Evolutionary conservation across 495 filamentous ascomycete species (phyloP).

Genomic region (Daldinia bambusicola): DNA sequence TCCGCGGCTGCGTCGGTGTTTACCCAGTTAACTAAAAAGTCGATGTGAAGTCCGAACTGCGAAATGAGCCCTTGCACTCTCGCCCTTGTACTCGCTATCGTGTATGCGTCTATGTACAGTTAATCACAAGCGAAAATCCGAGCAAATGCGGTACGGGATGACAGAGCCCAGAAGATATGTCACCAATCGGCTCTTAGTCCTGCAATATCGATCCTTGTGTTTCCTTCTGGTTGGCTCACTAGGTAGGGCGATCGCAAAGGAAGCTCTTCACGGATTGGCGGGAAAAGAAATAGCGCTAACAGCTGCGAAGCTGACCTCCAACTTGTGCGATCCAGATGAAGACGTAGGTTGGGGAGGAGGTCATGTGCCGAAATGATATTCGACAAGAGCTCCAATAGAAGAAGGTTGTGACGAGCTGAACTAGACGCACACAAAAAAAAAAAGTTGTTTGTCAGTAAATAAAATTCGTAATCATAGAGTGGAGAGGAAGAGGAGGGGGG

Average conservation of each 20-base stretch:
- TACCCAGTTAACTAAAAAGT: conserved; percentile 33
- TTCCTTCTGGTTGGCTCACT: conserved; percentile 38
- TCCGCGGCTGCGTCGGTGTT: conserved; percentile 38
- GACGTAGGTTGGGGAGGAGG: conserved; percentile 24
- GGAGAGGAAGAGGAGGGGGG: neutral
- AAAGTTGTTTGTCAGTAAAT: conserved; percentile 7
- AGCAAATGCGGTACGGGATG: conserved; percentile 38
- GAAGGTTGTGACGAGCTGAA: neutral
- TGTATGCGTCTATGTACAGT: conserved; percentile 23
- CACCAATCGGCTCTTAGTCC: conserved; percentile 45
- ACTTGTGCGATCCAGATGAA: conserved; percentile 33
- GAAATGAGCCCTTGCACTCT: conserved; percentile 31
- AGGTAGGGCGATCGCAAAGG: conserved; percentile 22
- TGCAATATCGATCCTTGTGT: conserved; percentile 44
- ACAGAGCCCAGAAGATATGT: conserved; percentile 25
- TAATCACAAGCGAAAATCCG: conserved; percentile 39
- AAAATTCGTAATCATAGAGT: neutral
- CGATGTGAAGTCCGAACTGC: conserved; percentile 42
- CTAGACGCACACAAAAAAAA: conserved; percentile 10
- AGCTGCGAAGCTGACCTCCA: conserved; percentile 43
- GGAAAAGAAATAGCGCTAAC: conserved; percentile 40
- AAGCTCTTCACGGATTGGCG: conserved; percentile 33
- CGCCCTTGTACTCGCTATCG: conserved; percentile 21
- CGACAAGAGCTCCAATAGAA: conserved; percentile 6
- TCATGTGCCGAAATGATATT: conserved; percentile 29